Evolutionary conservation across 306 rosid genomes (phyloP), one percentile per base, ranked within the genome.

Genomic region (Quercus berberidifolia): DNA sequence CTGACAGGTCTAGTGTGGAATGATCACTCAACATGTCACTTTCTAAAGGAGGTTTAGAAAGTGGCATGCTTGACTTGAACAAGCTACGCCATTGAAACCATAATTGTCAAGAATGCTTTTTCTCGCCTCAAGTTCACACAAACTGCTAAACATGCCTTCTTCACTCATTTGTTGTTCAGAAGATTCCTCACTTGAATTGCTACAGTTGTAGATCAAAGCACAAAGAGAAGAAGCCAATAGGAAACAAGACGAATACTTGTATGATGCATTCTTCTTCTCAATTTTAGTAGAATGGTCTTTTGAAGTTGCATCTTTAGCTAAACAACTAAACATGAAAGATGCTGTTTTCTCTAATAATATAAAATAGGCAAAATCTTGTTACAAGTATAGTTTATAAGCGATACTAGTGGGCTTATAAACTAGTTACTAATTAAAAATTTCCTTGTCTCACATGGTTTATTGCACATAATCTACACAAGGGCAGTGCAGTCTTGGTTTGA

Each of bases 81-180:
- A 58, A 46, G 79, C 59, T 59, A 38, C 31, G 69, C 55, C 71
- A 19, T 62, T 79, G 59, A 64, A 51, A 35, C 38, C 70, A 78
- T 6, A 77, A 72, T 55, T 68, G 55, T 30, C 71, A 65, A 25
- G 68, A 23, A 31, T 74, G 71, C 72, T 25, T 79, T 63, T 49
- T 83, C 97, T 28, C 80, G 91, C 98, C 99, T 93, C 99, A 77
- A 93, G 98, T 91, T 95, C 97, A 87, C 99, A 95, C 86, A 95
- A 87, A 82, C 94, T 95, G 90, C 99, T 92, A 79, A 95, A 93
- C 97, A 90, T 92, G 87, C 98, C 98, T 79, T 92, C 98, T 87
- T 93, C 99, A 71, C 98, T 90, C 83, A 75, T 83, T 80, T 88
- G 91, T 67, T 79, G 84, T 77, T 81, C 82, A 55, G 89, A 89